Conservation (phyloP, 108 stramenopile genomes). For the Discostella pseudostelligera region DNA sequence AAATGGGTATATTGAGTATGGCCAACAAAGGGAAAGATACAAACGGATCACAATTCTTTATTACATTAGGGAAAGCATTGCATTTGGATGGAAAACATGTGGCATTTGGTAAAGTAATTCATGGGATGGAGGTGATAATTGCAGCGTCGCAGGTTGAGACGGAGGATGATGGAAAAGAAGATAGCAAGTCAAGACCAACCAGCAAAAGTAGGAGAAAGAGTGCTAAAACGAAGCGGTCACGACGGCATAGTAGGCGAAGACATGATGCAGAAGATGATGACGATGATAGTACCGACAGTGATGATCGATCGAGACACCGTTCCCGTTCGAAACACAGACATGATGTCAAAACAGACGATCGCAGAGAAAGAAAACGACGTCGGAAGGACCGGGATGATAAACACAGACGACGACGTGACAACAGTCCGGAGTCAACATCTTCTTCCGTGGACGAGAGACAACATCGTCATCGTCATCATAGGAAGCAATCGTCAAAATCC, state of each 20-base stretch:
- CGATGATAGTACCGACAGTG: background rate
- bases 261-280: slow-evolving; percentile 3
- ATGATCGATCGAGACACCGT: slow-evolving; percentile 2
- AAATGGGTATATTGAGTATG: slow-evolving; percentile 76
- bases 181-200: slow-evolving; percentile 44
- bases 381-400: background rate
- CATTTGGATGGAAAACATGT: slow-evolving; percentile 86
- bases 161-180: slow-evolving; percentile 37
- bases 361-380: background rate
- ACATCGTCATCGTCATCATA: background rate
- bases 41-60: slow-evolving; percentile 84
- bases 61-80: slow-evolving; percentile 60
- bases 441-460: background rate
- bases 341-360: background rate
- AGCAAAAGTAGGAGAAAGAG: background rate
- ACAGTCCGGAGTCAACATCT: background rate
- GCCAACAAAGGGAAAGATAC: slow-evolving; percentile 84
- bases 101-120: slow-evolving; percentile 65
- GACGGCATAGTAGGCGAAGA: slow-evolving; percentile 9
- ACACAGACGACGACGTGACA: background rate
- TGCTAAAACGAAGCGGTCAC: background rate
- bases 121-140: slow-evolving; percentile 69
- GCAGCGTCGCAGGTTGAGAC: slow-evolving; percentile 64
- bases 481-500: no score
- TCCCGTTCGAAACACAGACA: background rate